Base-by-base conservation (phyloP, 2,329 filamentous ascomycete species). In the Laburnicola sp. region DNA sequence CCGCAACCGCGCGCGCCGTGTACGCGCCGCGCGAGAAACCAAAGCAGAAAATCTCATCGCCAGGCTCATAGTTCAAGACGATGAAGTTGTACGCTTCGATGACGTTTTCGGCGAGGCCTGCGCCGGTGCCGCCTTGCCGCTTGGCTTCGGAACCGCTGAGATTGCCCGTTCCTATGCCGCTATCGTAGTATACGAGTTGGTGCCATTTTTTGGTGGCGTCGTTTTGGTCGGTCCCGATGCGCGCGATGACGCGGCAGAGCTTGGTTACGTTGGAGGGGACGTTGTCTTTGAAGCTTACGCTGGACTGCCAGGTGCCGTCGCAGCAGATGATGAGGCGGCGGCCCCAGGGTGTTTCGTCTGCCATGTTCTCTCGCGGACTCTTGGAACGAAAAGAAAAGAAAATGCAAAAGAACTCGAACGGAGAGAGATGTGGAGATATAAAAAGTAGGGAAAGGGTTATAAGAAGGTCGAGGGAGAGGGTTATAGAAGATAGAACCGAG, bases 61-160 rank as follows among this genome's bases (percentile, higher is more conserved):
- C 79, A 1, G 71, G 65, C 16, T 72, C 60, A 45, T 76, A 82
- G 57, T 82, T 82, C 23, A 76, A 71, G 6, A 75, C 74, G 6
- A 82, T 69, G 64, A 80, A 82, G 32, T 74, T 73, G 54, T 82
- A 80, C 1, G 72, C 76, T 61, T 79, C 75, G 11, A 77, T 72
- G 5, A 80, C 75, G 41, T 79, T 78, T 32, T 78, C 76, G 1
- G 69, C 67, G 2, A 80, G 65, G 2, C 78, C 77, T 35, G 72
- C 70, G 9, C 75, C 76, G 7, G 70, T 73, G 11, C 69, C 71
- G 8, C 76, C 76, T 53, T 72, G 69, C 30, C 66, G 57, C 9
- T 36, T 57, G 3, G 45, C 32, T 37, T 72, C 69, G 6, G 47
- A 53, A 22, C 45, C 50, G 11, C 63, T 62, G 2, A 71, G 42